phyloP scores from a whole-genome alignment of 1,139 yeast genomes.

The Blastobotrys buckinghamii region DNA sequence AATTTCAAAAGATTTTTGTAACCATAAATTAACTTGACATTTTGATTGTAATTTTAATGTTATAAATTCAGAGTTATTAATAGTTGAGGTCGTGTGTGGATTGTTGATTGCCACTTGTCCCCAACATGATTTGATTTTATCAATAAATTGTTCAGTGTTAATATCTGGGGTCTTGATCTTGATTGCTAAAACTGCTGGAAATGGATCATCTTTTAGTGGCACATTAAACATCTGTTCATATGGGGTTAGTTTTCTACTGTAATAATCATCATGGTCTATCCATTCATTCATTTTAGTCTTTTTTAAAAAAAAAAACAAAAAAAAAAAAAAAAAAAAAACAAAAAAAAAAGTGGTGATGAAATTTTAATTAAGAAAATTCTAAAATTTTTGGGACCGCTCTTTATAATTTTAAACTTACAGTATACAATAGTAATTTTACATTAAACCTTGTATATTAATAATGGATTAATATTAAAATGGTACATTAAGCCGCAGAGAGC shows the following conservation, averaged over 20 bases:
- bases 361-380: no score
- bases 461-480: no score
- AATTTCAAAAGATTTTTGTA: not conserved
- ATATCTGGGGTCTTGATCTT: not conserved
- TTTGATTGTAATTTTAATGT: not conserved
- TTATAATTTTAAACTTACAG: no score
- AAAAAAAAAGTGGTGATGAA: no score
- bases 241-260: not conserved
- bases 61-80: not conserved
- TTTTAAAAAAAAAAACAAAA: no score
- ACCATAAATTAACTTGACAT: not conserved
- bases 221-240: not conserved
- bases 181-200: slow-evolving; percentile 10
- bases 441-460: no score
- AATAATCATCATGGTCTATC: not conserved
- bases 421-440: no score
- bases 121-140: not conserved
- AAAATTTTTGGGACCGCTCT: no score
- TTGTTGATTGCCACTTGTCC: not conserved
- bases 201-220: slow-evolving; percentile 5
- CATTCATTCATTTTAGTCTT: not conserved
- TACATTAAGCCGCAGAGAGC: no score
- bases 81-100: not conserved
- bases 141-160: not conserved
- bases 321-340: no score